Evolutionary conservation across 2,329 filamentous ascomycete species (phyloP).

Genomic region (Pleomassaria siparia): DNA sequence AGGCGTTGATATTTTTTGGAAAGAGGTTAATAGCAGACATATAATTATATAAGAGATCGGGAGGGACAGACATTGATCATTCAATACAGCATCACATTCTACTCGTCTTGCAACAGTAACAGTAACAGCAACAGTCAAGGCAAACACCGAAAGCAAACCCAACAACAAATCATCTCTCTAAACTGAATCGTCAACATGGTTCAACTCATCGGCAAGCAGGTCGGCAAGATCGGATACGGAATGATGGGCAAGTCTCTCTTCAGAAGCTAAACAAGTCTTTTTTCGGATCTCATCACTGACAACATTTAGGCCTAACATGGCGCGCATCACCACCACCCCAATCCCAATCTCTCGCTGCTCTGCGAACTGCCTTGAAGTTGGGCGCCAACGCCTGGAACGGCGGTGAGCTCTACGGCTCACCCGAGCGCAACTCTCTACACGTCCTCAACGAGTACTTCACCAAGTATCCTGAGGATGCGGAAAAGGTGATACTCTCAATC

Average conservation of each 20-base stretch:
- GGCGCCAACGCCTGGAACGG: slow-evolving; percentile 55
- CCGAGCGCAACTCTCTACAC: slow-evolving; percentile 50
- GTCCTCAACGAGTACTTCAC: slow-evolving; percentile 55
- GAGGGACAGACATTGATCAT: neutral
- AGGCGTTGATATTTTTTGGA: no score
- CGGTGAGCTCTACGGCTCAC: slow-evolving; percentile 52
- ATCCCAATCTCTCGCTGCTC: slow-evolving; percentile 46
- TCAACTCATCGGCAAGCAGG: slow-evolving; percentile 39
- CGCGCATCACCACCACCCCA: slow-evolving; percentile 39
- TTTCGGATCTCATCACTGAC: slow-evolving; percentile 10
- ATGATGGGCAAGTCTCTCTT: slow-evolving; percentile 45
- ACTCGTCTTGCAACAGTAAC: neutral
- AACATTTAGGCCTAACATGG: slow-evolving; percentile 48
- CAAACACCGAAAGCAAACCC: neutral
- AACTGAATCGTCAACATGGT: slow-evolving; percentile 26
- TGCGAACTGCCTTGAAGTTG: slow-evolving; percentile 45
- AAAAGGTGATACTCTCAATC: slow-evolving; percentile 55
- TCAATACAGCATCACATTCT: neutral
- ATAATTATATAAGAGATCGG: neutral
- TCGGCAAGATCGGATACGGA: slow-evolving; percentile 49
- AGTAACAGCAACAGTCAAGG: neutral
- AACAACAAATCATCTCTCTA: neutral
- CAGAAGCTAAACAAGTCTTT: neutral
- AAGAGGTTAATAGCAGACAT: neutral
- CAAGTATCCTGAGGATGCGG: slow-evolving; percentile 53